Base-by-base conservation (phyloP, 2,329 filamentous ascomycete species). In the Monosporascus sp. region DNA sequence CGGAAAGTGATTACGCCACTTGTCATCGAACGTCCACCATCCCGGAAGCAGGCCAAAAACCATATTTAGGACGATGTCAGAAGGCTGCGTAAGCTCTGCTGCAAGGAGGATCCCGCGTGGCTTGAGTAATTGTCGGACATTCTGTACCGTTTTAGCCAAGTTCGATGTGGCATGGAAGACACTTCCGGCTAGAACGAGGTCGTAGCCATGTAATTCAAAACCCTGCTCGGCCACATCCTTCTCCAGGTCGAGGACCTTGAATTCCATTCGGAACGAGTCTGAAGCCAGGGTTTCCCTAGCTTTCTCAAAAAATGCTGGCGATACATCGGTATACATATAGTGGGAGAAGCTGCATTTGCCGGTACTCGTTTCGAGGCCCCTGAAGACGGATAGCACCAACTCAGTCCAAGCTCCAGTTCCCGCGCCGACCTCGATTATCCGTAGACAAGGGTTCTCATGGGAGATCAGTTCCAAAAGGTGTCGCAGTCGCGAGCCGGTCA, bases 251-350 rank as follows among this genome's bases (percentile, higher is more conserved):
- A 62, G 52, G 0, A 40, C 44, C 1, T 38, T 24, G 36, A 59
- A 62, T 2, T 36, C 50, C 53, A 62, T 59, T 24, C 55, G 54
- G 3, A 46, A 20, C 14, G 20, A 7, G 31, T 22, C 46, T 1
- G 9, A 7, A 2, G 9, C 11, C 26, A 62, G 59, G 34, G 52
- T 51, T 7, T 53, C 40, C 34, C 34, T 34, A 0, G 51, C 53
- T 4, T 17, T 31, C 1, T 47, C 53, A 7, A 59, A 26, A 16
- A 56, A 56, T 3, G 41, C 49, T 3, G 52, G 7, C 4, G 58
- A 62, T 11, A 59, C 38, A 44, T 62, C 60, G 1, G 60, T 59
- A 44, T 60, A 60, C 19, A 57, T 49, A 43, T 62, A 60, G 16
- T 53, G 26, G 16, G 46, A 48, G 37, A 55, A 61, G 8, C 58